phyloP scores from a whole-genome alignment of 1,284 basidiomycete species.

The Cystobasidium pallidum region DNA sequence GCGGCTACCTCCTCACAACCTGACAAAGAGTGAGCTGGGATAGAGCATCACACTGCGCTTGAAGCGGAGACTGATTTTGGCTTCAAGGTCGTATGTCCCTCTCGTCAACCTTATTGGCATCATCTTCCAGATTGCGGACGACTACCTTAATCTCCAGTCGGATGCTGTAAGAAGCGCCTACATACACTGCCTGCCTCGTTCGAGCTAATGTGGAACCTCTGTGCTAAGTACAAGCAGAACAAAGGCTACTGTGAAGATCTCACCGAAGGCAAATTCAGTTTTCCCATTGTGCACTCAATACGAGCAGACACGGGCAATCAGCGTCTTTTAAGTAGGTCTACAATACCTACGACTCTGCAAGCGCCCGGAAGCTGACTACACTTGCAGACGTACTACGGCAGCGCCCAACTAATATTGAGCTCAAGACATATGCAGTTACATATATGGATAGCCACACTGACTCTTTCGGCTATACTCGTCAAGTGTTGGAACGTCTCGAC shows the following conservation, averaged over 20 bases:
- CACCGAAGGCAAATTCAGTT: constrained; percentile 95
- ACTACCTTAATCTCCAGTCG: constrained; percentile 94
- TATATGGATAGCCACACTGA: constrained; percentile 73
- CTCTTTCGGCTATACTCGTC: constrained; percentile 74
- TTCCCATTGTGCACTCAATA: constrained; percentile 88
- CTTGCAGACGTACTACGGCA: constrained; percentile 92
- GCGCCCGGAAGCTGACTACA: too few relatives aligned
- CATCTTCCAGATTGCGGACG: constrained; percentile 94
- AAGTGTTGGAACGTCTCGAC: constrained; percentile 66
- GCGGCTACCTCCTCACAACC: constrained; percentile 72
- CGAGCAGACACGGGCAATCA: constrained; percentile 72
- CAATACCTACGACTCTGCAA: too few relatives aligned
- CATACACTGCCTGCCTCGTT: neutral
- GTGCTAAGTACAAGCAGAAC: constrained; percentile 74
- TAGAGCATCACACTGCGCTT: constrained; percentile 53
- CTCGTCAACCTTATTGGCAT: constrained; percentile 92
- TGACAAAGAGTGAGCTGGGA: constrained; percentile 57
- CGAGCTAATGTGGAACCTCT: neutral
- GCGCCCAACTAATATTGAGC: constrained; percentile 73
- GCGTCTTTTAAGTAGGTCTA: constrained; percentile 77
- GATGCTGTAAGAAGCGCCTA: constrained; percentile 66
- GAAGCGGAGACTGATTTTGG: neutral
- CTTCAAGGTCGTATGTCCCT: constrained; percentile 79
- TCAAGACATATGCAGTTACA: constrained; percentile 76
- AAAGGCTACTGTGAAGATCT: constrained; percentile 96